Conservation (phyloP, 345 rosid genomes). For the Bruguiera sexangula region DNA sequence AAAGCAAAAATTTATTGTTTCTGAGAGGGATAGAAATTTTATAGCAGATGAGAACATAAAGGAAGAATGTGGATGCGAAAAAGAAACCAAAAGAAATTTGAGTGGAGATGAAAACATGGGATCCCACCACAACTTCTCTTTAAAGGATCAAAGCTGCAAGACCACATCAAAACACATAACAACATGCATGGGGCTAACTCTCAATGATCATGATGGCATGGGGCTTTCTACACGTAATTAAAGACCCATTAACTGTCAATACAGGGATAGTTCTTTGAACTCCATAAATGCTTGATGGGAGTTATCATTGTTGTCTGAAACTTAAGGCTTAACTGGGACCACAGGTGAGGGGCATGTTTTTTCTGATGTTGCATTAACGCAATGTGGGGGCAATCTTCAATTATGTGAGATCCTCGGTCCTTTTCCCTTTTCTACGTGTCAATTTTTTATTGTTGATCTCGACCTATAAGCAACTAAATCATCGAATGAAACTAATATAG, state of each 20-base stretch:
- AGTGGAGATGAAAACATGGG: slow-evolving; percentile 23
- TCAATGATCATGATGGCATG: slow-evolving; percentile 11
- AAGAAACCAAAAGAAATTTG: background rate
- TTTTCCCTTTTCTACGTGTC: background rate
- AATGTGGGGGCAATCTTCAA: slow-evolving; percentile 26
- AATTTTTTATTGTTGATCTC: background rate
- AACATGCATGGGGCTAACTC: slow-evolving; percentile 20
- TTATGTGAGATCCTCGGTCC: slow-evolving; percentile 19
- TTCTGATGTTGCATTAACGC: slow-evolving; percentile 41
- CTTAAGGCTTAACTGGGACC: slow-evolving; percentile 38
- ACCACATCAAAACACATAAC: slow-evolving; percentile 2
- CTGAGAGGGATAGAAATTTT: slow-evolving; percentile 2
- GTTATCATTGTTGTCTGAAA: slow-evolving; percentile 41
- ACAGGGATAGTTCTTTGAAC: slow-evolving; percentile 32
- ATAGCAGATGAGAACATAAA: slow-evolving; percentile 28
- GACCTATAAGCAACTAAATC: background rate
- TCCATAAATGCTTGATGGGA: slow-evolving; percentile 39
- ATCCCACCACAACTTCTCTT: slow-evolving; percentile 31
- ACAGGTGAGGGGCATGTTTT: slow-evolving; percentile 36
- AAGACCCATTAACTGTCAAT: slow-evolving; percentile 32
- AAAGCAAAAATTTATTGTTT: background rate
- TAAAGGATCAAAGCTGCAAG: background rate
- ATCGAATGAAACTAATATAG: background rate
- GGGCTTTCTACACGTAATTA: slow-evolving; percentile 15
- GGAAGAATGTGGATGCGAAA: slow-evolving; percentile 26